Percentiles rank a stretch among this genome's conserved stretches.
phyloP scores from a whole-genome alignment of 2,329 filamentous ascomycete species.

The Alternaria alternata region DNA sequence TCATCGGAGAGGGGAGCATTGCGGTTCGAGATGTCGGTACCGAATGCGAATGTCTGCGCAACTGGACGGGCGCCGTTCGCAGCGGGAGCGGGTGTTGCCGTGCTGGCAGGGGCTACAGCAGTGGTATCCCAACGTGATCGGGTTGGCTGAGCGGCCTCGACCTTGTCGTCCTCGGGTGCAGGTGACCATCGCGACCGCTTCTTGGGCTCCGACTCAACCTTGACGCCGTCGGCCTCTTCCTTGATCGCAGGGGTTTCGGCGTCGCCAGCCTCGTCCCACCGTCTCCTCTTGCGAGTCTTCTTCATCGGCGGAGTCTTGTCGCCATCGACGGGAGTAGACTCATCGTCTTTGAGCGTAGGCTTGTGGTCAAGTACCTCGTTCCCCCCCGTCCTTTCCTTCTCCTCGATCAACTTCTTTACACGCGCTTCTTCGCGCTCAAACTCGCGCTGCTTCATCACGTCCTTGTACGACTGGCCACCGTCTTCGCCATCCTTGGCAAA shows the following conservation, averaged over 20 bases:
- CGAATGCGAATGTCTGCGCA: conserved; percentile 70
- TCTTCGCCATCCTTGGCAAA: conserved; percentile 79
- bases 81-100: conserved; percentile 34
- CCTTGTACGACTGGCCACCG: conserved; percentile 83
- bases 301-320: conserved; percentile 73
- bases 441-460: conserved; percentile 89
- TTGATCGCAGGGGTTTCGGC: conserved; percentile 29
- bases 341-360: conserved; percentile 74
- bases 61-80: conserved; percentile 32
- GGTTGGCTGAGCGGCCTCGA: conserved; percentile 61
- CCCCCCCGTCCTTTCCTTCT: conserved; percentile 70
- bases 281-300: conserved; percentile 76
- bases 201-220: conserved; percentile 30
- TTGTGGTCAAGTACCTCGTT: conserved; percentile 71
- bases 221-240: conserved; percentile 27
- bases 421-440: conserved; percentile 93
- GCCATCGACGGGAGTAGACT: conserved; percentile 68
- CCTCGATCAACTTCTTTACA: conserved; percentile 79
- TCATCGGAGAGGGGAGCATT: conserved; percentile 90
- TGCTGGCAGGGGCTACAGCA: conserved; percentile 32
- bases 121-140: conserved; percentile 50
- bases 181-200: conserved; percentile 81
- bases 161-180: conserved; percentile 57
- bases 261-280: conserved; percentile 81
- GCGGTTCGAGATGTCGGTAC: conserved; percentile 79